These are phyloP conservation scores for Starmerella floricola DNA, from an alignment of 805 yeast species.

Conservation along the genomic window DNA sequence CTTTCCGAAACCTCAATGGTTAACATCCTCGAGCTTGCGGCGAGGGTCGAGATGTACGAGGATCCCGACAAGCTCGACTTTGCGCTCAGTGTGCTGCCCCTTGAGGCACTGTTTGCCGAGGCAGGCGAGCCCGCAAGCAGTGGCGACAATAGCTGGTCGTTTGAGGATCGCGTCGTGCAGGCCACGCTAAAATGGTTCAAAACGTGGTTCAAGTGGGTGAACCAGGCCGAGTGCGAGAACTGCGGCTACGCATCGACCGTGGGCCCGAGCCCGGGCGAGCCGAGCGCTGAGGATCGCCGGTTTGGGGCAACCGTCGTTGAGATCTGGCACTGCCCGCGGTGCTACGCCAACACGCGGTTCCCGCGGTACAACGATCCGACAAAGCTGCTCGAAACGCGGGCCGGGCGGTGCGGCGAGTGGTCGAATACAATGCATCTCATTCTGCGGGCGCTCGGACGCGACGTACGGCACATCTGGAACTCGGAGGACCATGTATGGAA, in stretches of 20 bases:
- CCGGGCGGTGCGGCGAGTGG: slow-evolving; percentile 95
- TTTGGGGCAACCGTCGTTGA: slow-evolving; percentile 52
- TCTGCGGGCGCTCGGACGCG: slow-evolving; percentile 51
- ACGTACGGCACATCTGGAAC: slow-evolving; percentile 71
- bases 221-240: slow-evolving; percentile 46
- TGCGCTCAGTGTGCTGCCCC: slow-evolving; percentile 53
- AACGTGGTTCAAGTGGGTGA: slow-evolving; percentile 74
- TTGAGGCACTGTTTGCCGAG: slow-evolving; percentile 44
- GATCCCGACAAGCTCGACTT: slow-evolving; percentile 36
- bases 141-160: slow-evolving; percentile 28
- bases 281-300: slow-evolving; percentile 36
- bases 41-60: slow-evolving; percentile 30
- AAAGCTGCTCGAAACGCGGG: slow-evolving; percentile 45
- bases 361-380: slow-evolving; percentile 66
- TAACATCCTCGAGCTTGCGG: neutral
- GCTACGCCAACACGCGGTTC: slow-evolving; percentile 42
- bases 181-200: slow-evolving; percentile 60
- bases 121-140: slow-evolving; percentile 37
- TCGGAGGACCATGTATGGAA: slow-evolving; percentile 93
- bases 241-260: slow-evolving; percentile 41
- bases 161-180: slow-evolving; percentile 46
- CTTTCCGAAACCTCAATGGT: too few relatives aligned
- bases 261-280: slow-evolving; percentile 32
- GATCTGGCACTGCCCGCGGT: slow-evolving; percentile 45
- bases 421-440: slow-evolving; percentile 69